Percentiles rank a stretch among this genome's conserved stretches.
Conservation (phyloP, 2,329 filamentous ascomycete species). For the Aureobasidium namibiae region DNA sequence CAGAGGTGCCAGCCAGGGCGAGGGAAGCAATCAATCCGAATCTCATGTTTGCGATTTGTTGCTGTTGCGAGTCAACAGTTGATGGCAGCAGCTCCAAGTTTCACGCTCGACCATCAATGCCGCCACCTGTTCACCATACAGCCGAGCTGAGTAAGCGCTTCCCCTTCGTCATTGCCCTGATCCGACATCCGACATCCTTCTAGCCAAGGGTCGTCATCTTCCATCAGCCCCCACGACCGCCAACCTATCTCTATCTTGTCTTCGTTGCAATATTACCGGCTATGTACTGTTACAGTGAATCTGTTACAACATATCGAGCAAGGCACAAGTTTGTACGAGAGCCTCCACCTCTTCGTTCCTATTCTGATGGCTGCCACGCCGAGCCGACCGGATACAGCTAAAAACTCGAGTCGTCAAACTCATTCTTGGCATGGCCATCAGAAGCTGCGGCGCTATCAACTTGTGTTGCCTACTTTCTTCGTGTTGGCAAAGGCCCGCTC, state of each 20-base stretch:
- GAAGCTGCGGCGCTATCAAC: neutral
- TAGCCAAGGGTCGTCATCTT: neutral
- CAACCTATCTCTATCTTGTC: neutral
- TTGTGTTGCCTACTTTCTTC: neutral
- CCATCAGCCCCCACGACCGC: neutral
- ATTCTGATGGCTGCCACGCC: neutral
- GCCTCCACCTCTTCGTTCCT: neutral
- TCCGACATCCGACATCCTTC: neutral
- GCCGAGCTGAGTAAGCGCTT: neutral
- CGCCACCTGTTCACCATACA: slow-evolving; percentile 3
- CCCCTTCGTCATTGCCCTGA: too few species aligned
- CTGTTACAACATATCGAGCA: neutral
- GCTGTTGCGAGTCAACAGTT: neutral
- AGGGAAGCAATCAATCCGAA: slow-evolving; percentile 36
- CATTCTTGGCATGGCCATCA: too few species aligned
- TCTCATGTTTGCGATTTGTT: slow-evolving; percentile 11
- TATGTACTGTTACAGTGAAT: neutral
- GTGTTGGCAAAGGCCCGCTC: neutral
- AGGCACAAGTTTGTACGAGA: neutral
- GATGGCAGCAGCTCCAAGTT: neutral
- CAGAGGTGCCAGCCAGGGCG: slow-evolving; percentile 44
- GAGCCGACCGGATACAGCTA: neutral
- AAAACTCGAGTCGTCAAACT: neutral
- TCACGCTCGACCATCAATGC: neutral
- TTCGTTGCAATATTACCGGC: neutral